Conservation (phyloP, 768 basidiomycete species). For the Termitomyces titanicus region DNA sequence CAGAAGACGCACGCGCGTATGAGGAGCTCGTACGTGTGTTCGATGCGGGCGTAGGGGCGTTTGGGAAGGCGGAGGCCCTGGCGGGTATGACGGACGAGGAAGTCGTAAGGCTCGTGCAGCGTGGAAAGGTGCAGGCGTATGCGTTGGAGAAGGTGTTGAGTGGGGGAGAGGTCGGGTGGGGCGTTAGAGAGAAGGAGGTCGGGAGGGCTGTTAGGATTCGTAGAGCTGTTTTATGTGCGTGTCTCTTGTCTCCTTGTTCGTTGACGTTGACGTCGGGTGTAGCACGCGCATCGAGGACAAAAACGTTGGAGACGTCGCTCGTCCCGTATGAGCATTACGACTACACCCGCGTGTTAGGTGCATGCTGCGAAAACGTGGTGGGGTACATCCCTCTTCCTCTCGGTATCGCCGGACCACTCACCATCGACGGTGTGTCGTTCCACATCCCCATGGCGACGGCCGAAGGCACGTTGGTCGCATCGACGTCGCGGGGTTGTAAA, state of each 20-base stretch:
- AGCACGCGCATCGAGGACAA: constrained; percentile 84
- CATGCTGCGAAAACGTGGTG: constrained; percentile 98
- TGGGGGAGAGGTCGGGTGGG: constrained; percentile 42
- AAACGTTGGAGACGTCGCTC: constrained; percentile 79
- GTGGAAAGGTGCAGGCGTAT: constrained; percentile 93
- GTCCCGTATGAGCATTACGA: constrained; percentile 87
- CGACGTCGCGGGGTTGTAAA: constrained; percentile 96
- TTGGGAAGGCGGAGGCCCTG: constrained; percentile 37
- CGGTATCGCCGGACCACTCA: constrained; percentile 94
- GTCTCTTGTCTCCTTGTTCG: background rate
- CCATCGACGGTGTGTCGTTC: constrained; percentile 76
- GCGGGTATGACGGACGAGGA: constrained; percentile 85
- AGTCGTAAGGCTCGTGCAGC: constrained; percentile 81
- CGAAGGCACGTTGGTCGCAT: constrained; percentile 98
- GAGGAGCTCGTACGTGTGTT: constrained; percentile 81
- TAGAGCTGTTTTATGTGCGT: constrained; percentile 87
- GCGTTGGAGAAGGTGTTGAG: constrained; percentile 93
- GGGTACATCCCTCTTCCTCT: constrained; percentile 96
- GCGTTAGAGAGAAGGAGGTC: constrained; percentile 37
- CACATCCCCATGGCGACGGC: constrained; percentile 99
- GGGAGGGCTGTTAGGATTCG: constrained; percentile 87
- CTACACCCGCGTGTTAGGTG: constrained; percentile 90
- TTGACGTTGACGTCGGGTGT: constrained; percentile 10
- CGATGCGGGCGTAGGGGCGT: constrained; percentile 63
- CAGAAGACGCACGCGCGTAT: constrained; percentile 42